Percentiles rank a stretch among this genome's conserved stretches.
phyloP scores from a whole-genome alignment of 352 stramenopile species.

The Pythium dissimile region DNA sequence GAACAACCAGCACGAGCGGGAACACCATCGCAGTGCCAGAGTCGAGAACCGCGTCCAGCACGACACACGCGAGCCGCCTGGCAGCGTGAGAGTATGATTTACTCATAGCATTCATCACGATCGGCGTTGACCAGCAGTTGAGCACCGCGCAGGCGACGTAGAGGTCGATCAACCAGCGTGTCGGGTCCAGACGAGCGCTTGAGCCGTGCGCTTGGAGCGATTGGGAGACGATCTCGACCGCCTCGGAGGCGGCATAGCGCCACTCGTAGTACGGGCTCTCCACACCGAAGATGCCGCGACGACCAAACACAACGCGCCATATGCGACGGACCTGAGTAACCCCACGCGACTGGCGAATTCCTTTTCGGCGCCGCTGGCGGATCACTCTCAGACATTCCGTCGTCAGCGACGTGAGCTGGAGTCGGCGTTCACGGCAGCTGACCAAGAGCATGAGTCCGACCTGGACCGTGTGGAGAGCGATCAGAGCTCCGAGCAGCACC shows the following conservation, averaged over 20 bases:
- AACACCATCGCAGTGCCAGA: constrained; percentile 15
- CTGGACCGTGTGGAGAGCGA: neutral
- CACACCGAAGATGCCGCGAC: constrained; percentile 16
- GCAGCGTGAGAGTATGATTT: neutral
- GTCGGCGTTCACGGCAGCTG: neutral
- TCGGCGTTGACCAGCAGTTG: constrained; percentile 7
- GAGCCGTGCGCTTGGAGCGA: constrained; percentile 14
- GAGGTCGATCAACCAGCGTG: neutral
- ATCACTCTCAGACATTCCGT: neutral
- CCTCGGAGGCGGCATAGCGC: constrained; percentile 8
- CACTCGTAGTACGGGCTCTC: constrained; percentile 12
- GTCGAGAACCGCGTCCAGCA: constrained; percentile 10
- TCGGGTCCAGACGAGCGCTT: constrained; percentile 3
- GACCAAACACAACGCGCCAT: constrained; percentile 6
- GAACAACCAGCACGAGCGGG: constrained; percentile 11
- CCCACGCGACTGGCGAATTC: neutral
- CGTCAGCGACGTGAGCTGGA: neutral
- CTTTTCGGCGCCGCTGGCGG: neutral
- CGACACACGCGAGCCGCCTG: constrained; percentile 11
- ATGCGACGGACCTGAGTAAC: neutral
- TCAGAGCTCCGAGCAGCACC: neutral
- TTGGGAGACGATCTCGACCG: constrained; percentile 13
- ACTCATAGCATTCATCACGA: neutral
- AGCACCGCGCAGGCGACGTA: constrained; percentile 4
- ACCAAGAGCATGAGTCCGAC: neutral